Conservation (phyloP, 176 grass and related monocot species). For the Juncus inflexus region DNA sequence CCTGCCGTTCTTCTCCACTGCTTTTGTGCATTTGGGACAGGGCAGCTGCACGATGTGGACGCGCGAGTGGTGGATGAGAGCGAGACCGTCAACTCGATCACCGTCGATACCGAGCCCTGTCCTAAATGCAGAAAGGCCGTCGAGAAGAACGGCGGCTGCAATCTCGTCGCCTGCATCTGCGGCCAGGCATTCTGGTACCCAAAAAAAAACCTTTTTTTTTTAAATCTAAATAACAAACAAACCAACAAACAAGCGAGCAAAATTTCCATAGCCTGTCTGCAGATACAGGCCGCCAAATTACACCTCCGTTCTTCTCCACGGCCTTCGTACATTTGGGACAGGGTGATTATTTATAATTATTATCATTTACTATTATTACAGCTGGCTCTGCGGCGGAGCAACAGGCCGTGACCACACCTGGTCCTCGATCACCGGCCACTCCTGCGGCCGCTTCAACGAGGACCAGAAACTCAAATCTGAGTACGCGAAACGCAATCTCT, state of each 20-base stretch:
- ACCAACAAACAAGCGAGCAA: too few relatives aligned
- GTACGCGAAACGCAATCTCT: conserved; percentile 36
- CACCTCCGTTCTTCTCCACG: conserved; percentile 59
- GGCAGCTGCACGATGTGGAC: neutral
- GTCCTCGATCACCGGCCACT: conserved; percentile 80
- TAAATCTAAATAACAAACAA: too few relatives aligned
- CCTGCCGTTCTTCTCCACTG: conserved; percentile 59
- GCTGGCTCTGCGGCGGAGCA: conserved; percentile 93
- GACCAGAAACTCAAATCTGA: conserved; percentile 58
- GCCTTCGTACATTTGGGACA: conserved; percentile 59
- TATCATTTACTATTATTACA: conserved; percentile 20
- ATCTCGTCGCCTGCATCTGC: conserved; percentile 48
- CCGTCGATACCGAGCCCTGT: conserved; percentile 43
- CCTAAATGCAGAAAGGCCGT: conserved; percentile 58
- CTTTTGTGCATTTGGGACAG: conserved; percentile 55
- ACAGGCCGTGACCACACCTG: conserved; percentile 90
- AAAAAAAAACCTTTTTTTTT: too few relatives aligned
- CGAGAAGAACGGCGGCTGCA: conserved; percentile 63
- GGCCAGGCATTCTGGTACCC: conserved; percentile 62
- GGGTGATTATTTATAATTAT: neutral
- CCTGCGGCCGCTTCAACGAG: conserved; percentile 81
- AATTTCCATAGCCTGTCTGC: conserved; percentile 39
- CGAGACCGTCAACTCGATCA: conserved; percentile 37
- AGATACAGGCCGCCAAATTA: conserved; percentile 47
- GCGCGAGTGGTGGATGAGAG: too few relatives aligned